Conservation (phyloP, 2,329 filamentous ascomycete species). For the Tolypocladium amazonense region DNA sequence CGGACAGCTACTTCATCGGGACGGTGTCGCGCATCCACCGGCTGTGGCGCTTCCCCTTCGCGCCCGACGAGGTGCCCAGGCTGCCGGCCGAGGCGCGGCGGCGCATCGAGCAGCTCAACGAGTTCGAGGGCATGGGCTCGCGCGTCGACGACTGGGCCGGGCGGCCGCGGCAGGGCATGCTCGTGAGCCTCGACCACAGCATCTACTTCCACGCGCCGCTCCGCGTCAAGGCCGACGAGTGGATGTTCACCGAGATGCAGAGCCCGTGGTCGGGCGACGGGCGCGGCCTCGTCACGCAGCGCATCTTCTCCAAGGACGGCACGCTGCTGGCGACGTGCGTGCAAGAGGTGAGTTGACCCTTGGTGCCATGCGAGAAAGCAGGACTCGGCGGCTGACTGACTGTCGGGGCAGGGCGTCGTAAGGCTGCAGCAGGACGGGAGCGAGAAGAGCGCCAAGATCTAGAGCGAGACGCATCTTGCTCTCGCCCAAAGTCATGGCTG, state of each 20-base stretch:
- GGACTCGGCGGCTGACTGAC: not conserved
- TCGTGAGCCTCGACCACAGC: conserved; percentile 70
- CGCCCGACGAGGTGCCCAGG: conserved; percentile 41
- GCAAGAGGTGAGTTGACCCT: conserved; percentile 51
- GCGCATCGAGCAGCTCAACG: conserved; percentile 26
- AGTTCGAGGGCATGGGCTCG: conserved; percentile 29
- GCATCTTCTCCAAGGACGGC: conserved; percentile 61
- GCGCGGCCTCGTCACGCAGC: conserved; percentile 64
- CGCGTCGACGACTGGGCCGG: conserved; percentile 35
- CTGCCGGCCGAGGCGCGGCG: conserved; percentile 30
- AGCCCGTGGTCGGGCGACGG: conserved; percentile 73
- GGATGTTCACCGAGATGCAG: conserved; percentile 73
- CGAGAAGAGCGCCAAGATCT: conserved; percentile 23
- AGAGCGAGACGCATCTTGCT: not conserved
- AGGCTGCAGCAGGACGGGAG: conserved; percentile 32
- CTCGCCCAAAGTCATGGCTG: not conserved
- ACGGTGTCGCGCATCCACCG: conserved; percentile 74
- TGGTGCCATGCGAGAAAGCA: too few species aligned
- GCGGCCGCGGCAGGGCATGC: conserved; percentile 63
- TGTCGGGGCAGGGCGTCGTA: conserved; percentile 33
- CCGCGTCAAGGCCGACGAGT: conserved; percentile 53
- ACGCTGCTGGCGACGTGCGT: conserved; percentile 67
- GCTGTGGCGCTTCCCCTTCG: conserved; percentile 60
- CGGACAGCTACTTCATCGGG: conserved; percentile 86
- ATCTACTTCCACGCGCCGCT: conserved; percentile 58